A percentile compares a stretch with the other conserved stretches of the same genome.
Conservation (phyloP, 2,329 filamentous ascomycete species). For the Calonectria crousiana region DNA sequence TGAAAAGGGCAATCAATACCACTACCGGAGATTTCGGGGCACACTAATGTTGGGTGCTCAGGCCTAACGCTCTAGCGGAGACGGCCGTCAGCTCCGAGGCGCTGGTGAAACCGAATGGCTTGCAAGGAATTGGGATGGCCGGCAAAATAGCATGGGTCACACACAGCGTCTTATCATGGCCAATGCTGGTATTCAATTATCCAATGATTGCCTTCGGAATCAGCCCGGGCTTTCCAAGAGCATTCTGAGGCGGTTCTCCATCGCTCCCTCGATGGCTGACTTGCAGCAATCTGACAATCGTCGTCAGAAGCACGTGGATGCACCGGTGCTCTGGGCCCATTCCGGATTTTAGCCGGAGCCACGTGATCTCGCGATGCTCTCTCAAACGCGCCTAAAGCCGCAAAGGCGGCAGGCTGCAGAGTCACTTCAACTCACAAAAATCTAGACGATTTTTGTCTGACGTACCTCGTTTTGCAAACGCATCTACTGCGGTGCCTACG, state of each 20-base stretch:
- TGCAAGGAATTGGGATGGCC: neutral
- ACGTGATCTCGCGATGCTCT: conserved; percentile 38
- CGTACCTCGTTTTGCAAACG: neutral
- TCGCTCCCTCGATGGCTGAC: neutral
- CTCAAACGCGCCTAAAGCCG: conserved; percentile 24
- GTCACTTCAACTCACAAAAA: neutral
- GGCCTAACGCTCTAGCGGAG: neutral
- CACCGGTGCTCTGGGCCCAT: neutral
- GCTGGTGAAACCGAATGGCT: neutral
- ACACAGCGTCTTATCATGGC: neutral
- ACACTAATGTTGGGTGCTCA: neutral
- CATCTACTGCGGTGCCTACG: too few species aligned
- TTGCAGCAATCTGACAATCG: neutral
- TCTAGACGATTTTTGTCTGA: neutral
- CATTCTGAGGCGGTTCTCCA: neutral
- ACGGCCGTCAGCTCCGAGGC: neutral
- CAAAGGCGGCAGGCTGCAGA: neutral
- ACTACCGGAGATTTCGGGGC: neutral
- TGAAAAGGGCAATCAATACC: neutral
- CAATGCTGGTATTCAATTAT: neutral
- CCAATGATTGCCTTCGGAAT: neutral
- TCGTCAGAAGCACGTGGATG: neutral
- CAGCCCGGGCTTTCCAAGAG: neutral
- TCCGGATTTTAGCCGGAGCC: neutral
- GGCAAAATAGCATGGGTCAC: neutral